These are phyloP conservation scores for Globisporangium paroecandrum DNA, from an alignment of 352 stramenopile genomes.

Conservation along the genomic window DNA sequence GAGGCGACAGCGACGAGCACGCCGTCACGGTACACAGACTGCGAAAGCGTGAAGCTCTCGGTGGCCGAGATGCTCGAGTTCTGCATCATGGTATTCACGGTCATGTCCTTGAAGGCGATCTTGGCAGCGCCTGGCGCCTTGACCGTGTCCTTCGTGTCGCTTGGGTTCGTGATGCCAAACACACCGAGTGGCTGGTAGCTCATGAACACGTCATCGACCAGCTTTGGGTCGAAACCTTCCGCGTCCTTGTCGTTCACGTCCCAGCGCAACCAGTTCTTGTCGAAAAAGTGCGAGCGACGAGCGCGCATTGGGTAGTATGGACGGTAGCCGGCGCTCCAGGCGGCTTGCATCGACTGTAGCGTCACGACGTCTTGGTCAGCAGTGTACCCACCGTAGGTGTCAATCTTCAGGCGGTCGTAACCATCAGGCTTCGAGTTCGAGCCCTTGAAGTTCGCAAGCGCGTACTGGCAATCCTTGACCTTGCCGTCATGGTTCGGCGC, in stretches of 20 bases:
- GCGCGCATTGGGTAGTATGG: slow-evolving; percentile 64
- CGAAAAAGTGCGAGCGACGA: slow-evolving; percentile 63
- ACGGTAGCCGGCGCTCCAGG: slow-evolving; percentile 46
- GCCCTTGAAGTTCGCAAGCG: slow-evolving; percentile 53
- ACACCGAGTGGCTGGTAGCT: slow-evolving; percentile 54
- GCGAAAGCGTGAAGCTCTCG: slow-evolving; percentile 23
- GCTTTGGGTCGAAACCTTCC: slow-evolving; percentile 36
- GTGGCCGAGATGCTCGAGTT: slow-evolving; percentile 23
- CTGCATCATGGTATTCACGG: slow-evolving; percentile 15
- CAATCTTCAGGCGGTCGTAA: slow-evolving; percentile 28
- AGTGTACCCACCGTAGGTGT: slow-evolving; percentile 36
- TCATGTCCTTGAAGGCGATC: slow-evolving; percentile 21
- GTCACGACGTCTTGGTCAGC: slow-evolving; percentile 27
- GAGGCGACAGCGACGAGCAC: slow-evolving; percentile 14
- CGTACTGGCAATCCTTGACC: slow-evolving; percentile 59
- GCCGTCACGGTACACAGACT: slow-evolving; percentile 19
- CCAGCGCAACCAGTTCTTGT: slow-evolving; percentile 60
- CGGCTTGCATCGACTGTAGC: slow-evolving; percentile 49
- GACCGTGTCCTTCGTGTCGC: slow-evolving; percentile 22
- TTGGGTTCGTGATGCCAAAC: slow-evolving; percentile 33
- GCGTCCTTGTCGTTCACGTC: slow-evolving; percentile 39
- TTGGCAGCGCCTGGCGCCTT: slow-evolving; percentile 22
- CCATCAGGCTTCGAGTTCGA: slow-evolving; percentile 17
- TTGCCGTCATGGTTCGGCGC: slow-evolving; percentile 37
- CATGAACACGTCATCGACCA: slow-evolving; percentile 39